Conservation (phyloP, 1,284 basidiomycete species). For the Thelephora terrestris region DNA sequence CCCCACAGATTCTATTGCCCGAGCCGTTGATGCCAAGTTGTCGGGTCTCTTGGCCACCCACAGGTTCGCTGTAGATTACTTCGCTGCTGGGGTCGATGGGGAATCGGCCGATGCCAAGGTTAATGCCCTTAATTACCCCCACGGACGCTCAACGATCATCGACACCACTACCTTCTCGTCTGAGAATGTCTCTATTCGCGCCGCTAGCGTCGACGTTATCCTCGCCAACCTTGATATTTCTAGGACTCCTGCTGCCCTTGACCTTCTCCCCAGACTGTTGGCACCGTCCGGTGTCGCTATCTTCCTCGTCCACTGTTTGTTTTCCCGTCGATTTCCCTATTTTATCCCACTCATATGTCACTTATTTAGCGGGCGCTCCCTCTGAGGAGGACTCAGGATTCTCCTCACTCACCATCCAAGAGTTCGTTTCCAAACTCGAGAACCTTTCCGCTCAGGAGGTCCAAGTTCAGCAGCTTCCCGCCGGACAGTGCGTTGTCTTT, state of each 20-base stretch:
- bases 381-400: not conserved
- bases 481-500: not conserved
- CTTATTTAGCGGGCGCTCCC: not conserved
- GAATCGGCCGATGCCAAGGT: constrained; percentile 18
- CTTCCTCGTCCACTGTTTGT: not conserved
- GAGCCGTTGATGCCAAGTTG: constrained; percentile 8
- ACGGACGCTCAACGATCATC: constrained; percentile 12
- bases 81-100: constrained; percentile 13
- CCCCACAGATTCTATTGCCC: constrained; percentile 9
- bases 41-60: constrained; percentile 9
- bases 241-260: not conserved
- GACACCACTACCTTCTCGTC: constrained; percentile 3
- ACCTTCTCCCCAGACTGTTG: not conserved
- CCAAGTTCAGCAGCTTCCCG: not conserved
- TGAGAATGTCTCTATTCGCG: not conserved
- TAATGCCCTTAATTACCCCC: constrained; percentile 4
- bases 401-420: not conserved
- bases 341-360: constrained; percentile 5
- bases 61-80: constrained; percentile 16
- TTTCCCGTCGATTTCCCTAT: constrained; percentile 10
- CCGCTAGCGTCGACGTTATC: constrained; percentile 1
- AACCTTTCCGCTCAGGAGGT: not conserved
- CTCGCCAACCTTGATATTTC: not conserved
- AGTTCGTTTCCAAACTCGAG: not conserved
- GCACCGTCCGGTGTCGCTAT: not conserved